Evolutionary conservation across 495 filamentous ascomycete species (phyloP).

Genomic region (Xylaria sp.): DNA sequence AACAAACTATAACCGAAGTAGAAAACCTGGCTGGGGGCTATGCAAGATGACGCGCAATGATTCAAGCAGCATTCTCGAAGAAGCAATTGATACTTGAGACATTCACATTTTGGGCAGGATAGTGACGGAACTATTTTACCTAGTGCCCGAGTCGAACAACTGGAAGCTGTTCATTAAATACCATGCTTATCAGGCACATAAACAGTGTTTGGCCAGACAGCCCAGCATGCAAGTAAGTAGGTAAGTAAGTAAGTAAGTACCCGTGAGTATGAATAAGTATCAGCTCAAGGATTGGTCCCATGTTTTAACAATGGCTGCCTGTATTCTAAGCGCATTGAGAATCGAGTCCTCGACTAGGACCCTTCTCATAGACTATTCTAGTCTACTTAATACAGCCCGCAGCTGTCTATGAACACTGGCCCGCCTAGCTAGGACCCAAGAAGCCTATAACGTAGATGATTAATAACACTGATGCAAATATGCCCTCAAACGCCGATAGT

Average conservation of each 20-base stretch:
- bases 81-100: background rate
- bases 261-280: background rate
- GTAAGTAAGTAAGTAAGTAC: background rate
- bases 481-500: slow-evolving; percentile 36
- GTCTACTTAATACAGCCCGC: slow-evolving; percentile 17
- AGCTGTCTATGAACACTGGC: slow-evolving; percentile 21
- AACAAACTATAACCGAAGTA: background rate
- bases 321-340: slow-evolving; percentile 26
- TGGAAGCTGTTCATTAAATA: background rate
- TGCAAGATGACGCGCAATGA: slow-evolving; percentile 21
- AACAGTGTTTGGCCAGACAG: background rate
- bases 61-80: background rate
- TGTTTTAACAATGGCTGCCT: slow-evolving; percentile 15
- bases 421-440: background rate
- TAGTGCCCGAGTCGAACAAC: background rate
- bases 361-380: background rate
- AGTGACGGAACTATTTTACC: background rate
- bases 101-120: background rate
- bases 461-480: slow-evolving; percentile 28
- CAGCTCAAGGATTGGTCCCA: background rate
- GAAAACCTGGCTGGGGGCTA: background rate
- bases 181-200: background rate
- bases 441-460: slow-evolving; percentile 24
- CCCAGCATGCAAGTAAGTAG: background rate
- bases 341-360: slow-evolving; percentile 5